Base-by-base conservation (phyloP, 2,329 filamentous ascomycete genomes). In the Hymenoscyphus fraxineus region DNA sequence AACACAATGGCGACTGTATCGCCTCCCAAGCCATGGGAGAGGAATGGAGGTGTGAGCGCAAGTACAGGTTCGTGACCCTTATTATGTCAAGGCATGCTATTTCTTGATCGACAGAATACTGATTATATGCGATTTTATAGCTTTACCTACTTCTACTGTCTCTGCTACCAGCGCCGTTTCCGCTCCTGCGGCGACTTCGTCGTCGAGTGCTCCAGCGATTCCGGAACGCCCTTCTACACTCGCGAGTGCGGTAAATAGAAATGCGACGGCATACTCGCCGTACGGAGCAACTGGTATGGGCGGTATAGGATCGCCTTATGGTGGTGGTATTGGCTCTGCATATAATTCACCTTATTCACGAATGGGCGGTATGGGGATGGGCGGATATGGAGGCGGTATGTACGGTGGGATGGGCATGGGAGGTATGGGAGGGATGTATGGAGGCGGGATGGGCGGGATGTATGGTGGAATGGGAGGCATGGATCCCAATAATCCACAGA, bases 1-100 rank as follows among this genome's bases (percentile, higher is more conserved):
- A 19, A 44, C 64, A 60, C 1, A 19, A 75, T 75, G 71, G 64
- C 68, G 13, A 88, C 88, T 83, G 85, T 85, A 68, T 97, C 94
- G 78, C 95, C 95, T 75, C 95, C 95, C 63, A 99, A 99, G 80
- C 95, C 95, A 58, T 99, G 95, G 95, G 95, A 99, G 80, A 86
- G 89, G 77, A 90, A 89, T 78, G 72, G 69, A 64, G 68, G 61
- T 41, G 69, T 66, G 38, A 69, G 70, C 63, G 65, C 69, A 70
- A 72, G 65, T 63, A 65, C 69, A 67, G 73, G 73, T 75, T 66
- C 63, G 73, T 73, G 66, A 41, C 64, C 64, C 59, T 65, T 40
- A 32, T 51, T n/a, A 22, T 51, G 44, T n/a, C 44, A 51, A 3
- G 4, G n/a, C 7, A 27, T 12, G 35, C 4, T 10, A 35, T 35